Evolutionary conservation across 2,329 filamentous ascomycete species (phyloP), one percentile per base, ranked within the genome.

Genomic region (Fusarium acutatum): DNA sequence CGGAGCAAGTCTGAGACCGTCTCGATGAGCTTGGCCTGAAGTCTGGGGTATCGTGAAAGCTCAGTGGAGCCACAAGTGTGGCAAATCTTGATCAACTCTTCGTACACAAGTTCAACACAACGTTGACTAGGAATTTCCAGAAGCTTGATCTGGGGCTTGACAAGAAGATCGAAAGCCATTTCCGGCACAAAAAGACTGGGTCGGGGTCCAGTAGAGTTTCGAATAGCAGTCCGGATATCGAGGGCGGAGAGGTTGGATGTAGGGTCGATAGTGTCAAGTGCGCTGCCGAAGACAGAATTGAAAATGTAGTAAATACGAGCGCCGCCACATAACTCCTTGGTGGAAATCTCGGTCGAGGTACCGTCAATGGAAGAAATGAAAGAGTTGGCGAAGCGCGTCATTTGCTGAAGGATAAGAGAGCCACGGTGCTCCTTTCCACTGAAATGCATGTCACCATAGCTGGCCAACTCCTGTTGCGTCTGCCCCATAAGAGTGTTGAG

Each of bases 401-500:
- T 99, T 64, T 97, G 90, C 83, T 98, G 96, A 72, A 99, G 85
- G 65, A 99, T 97, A 72, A 99, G 88, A 34, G 96, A 97, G 37
- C 96, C 96, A 57, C 96, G 90, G 81, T 99, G 96, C 82, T 98
- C 96, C 82, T 97, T 97, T 78, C 96, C 96, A 72, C 94, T 97
- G 81, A 99, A 99, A 78, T 97, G 94, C 86, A 96, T 97, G 81
- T 98, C 97, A 41, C 96, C 96, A 80, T 99, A 99, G 83, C 96
- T 97, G 47, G 96, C 96, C 64, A 99, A 88, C 82, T 99, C 96
- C 85, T 99, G 96, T 81, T 99, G 96, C 54, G 96, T 98, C 83
- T 99, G 96, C n/a, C 96, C 96, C 96, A 99, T 99, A 58, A 99
- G 86, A 2, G 96, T 99, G 83, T 99, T 99, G 70, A 99, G 88